Evolutionary conservation across 257 asterid species (phyloP).

Genomic region (Plantago elongata): DNA sequence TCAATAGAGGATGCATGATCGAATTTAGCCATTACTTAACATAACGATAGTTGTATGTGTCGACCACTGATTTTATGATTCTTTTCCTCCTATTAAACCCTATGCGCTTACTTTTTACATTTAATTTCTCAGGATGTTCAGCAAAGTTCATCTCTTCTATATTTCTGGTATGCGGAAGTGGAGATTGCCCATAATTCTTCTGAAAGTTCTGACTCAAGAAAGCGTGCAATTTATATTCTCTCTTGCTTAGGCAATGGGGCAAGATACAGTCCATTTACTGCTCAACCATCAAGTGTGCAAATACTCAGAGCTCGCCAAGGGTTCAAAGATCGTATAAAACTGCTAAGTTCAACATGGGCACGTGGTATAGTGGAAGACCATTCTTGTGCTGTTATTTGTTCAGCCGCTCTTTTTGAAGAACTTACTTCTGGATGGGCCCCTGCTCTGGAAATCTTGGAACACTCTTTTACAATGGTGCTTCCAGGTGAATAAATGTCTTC

Average conservation of each 20-base stretch:
- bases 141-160: constrained; percentile 59
- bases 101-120: background rate
- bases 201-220: constrained; percentile 40
- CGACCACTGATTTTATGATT: background rate
- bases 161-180: constrained; percentile 90
- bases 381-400: constrained; percentile 71
- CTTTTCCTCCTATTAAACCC: background rate
- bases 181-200: constrained; percentile 52
- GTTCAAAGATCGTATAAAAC: constrained; percentile 66
- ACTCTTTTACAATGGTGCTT: constrained; percentile 84
- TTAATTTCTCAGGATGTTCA: constrained; percentile 47
- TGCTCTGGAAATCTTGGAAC: constrained; percentile 64
- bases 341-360: constrained; percentile 57
- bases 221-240: constrained; percentile 79
- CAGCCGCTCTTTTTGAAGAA: constrained; percentile 87
- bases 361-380: constrained; percentile 71
- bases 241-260: constrained; percentile 83
- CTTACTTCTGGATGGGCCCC: constrained; percentile 69
- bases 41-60: no score
- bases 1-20: no score
- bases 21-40: no score
- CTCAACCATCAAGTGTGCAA: constrained; percentile 61
- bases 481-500: constrained; percentile 53
- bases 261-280: constrained; percentile 59
- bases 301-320: constrained; percentile 92